These are phyloP conservation scores for Clonostachys byssicola DNA, from an alignment of 2,329 filamentous ascomycete genomes.

Conservation along the genomic window DNA sequence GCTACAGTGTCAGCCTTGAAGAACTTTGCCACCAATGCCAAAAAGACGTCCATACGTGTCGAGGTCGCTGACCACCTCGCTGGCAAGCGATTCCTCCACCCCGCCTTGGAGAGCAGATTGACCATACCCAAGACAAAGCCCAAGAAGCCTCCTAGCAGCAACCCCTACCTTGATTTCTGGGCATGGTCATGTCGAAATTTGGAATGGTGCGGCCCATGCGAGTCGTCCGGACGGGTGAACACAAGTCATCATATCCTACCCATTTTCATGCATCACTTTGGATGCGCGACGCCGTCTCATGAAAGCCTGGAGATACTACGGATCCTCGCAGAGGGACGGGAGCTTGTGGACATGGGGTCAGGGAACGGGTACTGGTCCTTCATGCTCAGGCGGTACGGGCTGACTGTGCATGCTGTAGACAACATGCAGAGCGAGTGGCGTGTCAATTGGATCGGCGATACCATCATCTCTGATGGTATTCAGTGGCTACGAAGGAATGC, in stretches of 20 bases:
- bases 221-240: slow-evolving; percentile 43
- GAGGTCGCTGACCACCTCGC: slow-evolving; percentile 52
- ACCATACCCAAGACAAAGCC: slow-evolving; percentile 39
- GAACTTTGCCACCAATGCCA: slow-evolving; percentile 60
- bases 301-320: slow-evolving; percentile 59
- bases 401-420: slow-evolving; percentile 57
- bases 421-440: slow-evolving; percentile 66
- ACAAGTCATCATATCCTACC: slow-evolving; percentile 66
- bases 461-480: slow-evolving; percentile 55
- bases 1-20: slow-evolving; percentile 58
- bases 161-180: slow-evolving; percentile 68
- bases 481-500: slow-evolving; percentile 47
- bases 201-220: slow-evolving; percentile 60
- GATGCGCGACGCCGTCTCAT: slow-evolving; percentile 66
- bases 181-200: slow-evolving; percentile 59
- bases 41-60: slow-evolving; percentile 55
- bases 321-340: slow-evolving; percentile 44
- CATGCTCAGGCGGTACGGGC: slow-evolving; percentile 58
- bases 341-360: slow-evolving; percentile 62
- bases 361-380: slow-evolving; percentile 76
- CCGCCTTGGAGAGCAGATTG: slow-evolving; percentile 27
- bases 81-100: slow-evolving; percentile 45
- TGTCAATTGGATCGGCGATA: slow-evolving; percentile 65
- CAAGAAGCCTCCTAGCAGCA: slow-evolving; percentile 37
- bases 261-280: slow-evolving; percentile 75